These are phyloP conservation scores for Apiospora marii DNA, from an alignment of 2,329 filamentous ascomycete species.

Conservation along the genomic window DNA sequence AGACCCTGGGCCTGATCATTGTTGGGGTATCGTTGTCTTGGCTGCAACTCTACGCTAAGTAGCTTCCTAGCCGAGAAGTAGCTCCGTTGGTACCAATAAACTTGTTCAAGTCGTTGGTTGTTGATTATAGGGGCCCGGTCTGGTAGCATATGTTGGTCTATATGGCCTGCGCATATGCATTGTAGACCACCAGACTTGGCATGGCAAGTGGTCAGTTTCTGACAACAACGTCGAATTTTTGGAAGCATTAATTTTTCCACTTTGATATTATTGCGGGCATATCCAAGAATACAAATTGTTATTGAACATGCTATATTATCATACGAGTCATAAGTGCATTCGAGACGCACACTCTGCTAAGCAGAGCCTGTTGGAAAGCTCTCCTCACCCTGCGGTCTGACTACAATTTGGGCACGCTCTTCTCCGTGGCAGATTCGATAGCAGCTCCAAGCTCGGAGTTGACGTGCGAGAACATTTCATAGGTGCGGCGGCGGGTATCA, in stretches of 20 bases:
- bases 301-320: not conserved
- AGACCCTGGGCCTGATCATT: not conserved
- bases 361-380: not conserved
- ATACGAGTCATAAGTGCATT: not conserved
- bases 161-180: not conserved
- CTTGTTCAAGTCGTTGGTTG: not conserved
- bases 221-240: not conserved
- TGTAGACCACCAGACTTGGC: not conserved
- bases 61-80: constrained; percentile 15
- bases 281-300: not conserved
- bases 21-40: constrained; percentile 11
- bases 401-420: constrained; percentile 35
- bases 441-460: constrained; percentile 59
- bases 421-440: constrained; percentile 62
- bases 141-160: not conserved
- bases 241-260: too few species aligned
- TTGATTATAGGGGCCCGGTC: not conserved
- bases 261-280: too few species aligned
- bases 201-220: not conserved
- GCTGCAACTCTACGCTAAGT: constrained; percentile 7
- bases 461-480: constrained; percentile 68
- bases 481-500: constrained; percentile 64
- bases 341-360: not conserved
- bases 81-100: not conserved
- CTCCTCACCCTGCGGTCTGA: not conserved